Base-by-base conservation (phyloP, 208 protist genomes). In the Lotmaria passim region DNA sequence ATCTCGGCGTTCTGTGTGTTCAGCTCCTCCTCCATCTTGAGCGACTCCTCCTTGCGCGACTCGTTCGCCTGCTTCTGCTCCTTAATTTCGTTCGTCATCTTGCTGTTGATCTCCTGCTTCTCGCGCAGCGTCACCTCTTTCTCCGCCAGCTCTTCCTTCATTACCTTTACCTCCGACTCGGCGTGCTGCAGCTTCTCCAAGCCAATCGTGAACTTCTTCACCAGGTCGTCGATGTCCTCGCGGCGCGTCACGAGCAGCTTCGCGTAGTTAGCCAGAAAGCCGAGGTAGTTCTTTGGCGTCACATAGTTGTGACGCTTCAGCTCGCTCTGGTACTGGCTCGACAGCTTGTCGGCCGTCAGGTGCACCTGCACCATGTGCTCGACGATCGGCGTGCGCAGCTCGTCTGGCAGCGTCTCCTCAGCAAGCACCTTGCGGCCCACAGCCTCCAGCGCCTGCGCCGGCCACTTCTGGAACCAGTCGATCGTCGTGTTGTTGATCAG, bases 401-500 rank as follows among this genome's bases (percentile, higher is more conserved):
- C 84, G n/a, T 92, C 83, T 0, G 96, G 88, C 28, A 99, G 75
- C 63, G 93, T 85, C 75, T 98, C 91, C 30, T 97, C 82, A 4
- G 85, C 86, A 0, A 98, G 76, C 31, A 96, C 75, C 57, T 90
- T 90, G 17, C 75, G 69, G 33, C 95, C 94, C 12, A 99, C 98
- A 17, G 97, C 93, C 65, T 94, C 70, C 23, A 99, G 92, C 11
- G 98, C 98, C 77, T 99, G 91, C 44, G 94, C 71, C 19, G 98
- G 98, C 99, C 99, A 99, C 77, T 98, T 96, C 66, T 95, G 86
- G 79, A 99, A 99, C 98, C 99, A 99, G 78, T 99, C 99, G 68
- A 99, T 99, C 30, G 98, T 98, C 8, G 97, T 99, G 83, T 98
- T 99, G 85, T 98, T 99, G 74, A 99, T 97, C 34, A 99, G 85